phyloP scores from a whole-genome alignment of 176 grass and related monocot species.

The Rhynchospora tenuis region DNA sequence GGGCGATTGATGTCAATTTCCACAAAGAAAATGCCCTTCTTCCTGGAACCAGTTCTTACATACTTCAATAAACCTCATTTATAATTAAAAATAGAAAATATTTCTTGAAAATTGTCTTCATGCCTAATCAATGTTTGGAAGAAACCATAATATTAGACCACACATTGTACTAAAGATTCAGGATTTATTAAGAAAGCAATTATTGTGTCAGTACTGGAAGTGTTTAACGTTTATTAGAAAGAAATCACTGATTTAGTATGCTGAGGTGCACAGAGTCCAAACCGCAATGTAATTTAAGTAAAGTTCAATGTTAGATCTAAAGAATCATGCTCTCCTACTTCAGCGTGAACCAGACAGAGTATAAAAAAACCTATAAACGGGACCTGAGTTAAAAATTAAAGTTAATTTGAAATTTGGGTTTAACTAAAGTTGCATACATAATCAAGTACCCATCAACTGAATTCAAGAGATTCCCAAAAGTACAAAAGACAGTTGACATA shows the following conservation, averaged over 20 bases:
- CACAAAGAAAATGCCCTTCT: slow-evolving; percentile 83
- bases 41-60: slow-evolving; percentile 37
- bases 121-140: background rate
- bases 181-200: background rate
- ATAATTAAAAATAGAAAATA: background rate
- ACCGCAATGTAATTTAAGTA: background rate
- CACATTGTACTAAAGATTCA: background rate
- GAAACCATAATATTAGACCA: background rate
- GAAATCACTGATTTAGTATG: background rate
- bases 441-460: background rate
- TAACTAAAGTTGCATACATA: background rate
- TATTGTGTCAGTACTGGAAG: background rate
- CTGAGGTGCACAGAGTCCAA: background rate
- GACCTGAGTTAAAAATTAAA: too few relatives aligned
- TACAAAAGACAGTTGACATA: background rate
- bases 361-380: background rate
- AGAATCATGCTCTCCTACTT: background rate
- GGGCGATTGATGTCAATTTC: slow-evolving; percentile 54
- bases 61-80: background rate
- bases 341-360: background rate
- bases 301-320: background rate
- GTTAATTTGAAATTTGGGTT: too few relatives aligned
- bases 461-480: background rate
- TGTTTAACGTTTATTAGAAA: background rate
- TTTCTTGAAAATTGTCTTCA: background rate